Percentiles rank a stretch among this genome's conserved stretches.
These are phyloP conservation scores for Lyophyllum shimeji DNA, from an alignment of 768 basidiomycete genomes.

Conservation along the genomic window DNA sequence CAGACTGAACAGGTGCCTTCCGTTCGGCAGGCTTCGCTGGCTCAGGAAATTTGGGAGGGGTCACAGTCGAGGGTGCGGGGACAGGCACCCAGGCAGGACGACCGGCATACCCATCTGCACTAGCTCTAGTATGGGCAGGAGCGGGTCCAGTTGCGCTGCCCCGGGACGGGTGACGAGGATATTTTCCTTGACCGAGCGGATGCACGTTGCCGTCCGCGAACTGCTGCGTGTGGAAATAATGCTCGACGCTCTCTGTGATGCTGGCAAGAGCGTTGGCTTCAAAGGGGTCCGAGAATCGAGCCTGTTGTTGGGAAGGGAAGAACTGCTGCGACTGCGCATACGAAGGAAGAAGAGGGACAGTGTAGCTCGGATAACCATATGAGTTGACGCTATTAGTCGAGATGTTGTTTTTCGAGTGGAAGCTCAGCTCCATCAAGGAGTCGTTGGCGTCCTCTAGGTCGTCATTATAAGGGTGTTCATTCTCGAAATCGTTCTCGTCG, in stretches of 20 bases:
- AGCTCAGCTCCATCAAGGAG: conserved; percentile 31
- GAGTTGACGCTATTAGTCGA: conserved; percentile 21
- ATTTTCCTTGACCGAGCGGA: conserved; percentile 9
- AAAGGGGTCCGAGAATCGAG: conserved; percentile 42
- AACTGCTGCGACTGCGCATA: conserved; percentile 25
- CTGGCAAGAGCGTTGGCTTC: conserved; percentile 32
- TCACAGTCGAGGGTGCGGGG: conserved; percentile 11
- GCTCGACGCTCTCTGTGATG: conserved; percentile 41
- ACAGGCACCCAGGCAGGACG: conserved; percentile 21
- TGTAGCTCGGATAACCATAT: conserved; percentile 36
- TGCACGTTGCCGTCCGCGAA: conserved; percentile 17
- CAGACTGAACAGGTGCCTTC: conserved; percentile 17
- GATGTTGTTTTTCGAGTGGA: conserved; percentile 26
- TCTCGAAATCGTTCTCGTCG: conserved; percentile 67
- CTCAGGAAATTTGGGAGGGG: conserved; percentile 1
- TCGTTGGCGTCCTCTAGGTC: conserved; percentile 35
- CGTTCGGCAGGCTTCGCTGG: background rate
- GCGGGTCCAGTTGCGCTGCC: background rate
- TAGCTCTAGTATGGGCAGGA: background rate
- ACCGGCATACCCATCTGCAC: conserved; percentile 8
- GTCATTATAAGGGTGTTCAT: conserved; percentile 37
- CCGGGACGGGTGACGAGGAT: conserved; percentile 8
- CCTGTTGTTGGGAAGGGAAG: conserved; percentile 20
- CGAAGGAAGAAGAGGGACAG: conserved; percentile 20
- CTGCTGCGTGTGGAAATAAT: conserved; percentile 41